A percentile compares a stretch with the other conserved stretches of the same genome.
phyloP scores from a whole-genome alignment of 257 asterid species.

The Fraxinus excelsior region DNA sequence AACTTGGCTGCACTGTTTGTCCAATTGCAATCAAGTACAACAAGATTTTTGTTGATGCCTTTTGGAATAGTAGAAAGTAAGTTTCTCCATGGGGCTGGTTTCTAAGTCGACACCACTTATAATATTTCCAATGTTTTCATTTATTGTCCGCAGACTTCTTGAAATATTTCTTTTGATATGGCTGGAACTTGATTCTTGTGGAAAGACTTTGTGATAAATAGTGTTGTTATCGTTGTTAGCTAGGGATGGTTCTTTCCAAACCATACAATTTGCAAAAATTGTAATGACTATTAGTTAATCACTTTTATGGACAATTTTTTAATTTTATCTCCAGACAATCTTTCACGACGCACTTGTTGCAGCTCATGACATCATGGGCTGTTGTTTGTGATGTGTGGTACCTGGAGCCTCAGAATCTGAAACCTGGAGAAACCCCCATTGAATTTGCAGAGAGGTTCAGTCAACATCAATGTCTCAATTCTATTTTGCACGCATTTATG shows the following conservation, averaged over 20 bases:
- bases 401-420: slow-evolving; percentile 90
- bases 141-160: not conserved
- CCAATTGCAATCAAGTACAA: slow-evolving; percentile 96
- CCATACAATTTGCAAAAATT: not conserved
- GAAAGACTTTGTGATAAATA: not conserved
- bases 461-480: slow-evolving; percentile 2
- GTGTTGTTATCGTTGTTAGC: not conserved
- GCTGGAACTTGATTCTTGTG: not conserved
- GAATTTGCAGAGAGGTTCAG: slow-evolving; percentile 95
- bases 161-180: not conserved
- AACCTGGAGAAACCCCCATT: slow-evolving; percentile 85
- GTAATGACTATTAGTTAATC: not conserved
- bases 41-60: slow-evolving; percentile 97
- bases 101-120: not conserved
- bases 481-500: not conserved
- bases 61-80: slow-evolving; percentile 94
- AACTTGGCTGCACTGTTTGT: slow-evolving; percentile 92
- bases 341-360: slow-evolving; percentile 88
- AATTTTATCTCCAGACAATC: slow-evolving; percentile 68
- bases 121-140: not conserved
- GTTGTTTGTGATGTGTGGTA: slow-evolving; percentile 99
- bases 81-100: slow-evolving; percentile 21
- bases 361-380: slow-evolving; percentile 99
- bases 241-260: not conserved
- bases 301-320: not conserved